Evolutionary conservation across 305 asterid species (phyloP).

Genomic region (Salvia sclarea): DNA sequence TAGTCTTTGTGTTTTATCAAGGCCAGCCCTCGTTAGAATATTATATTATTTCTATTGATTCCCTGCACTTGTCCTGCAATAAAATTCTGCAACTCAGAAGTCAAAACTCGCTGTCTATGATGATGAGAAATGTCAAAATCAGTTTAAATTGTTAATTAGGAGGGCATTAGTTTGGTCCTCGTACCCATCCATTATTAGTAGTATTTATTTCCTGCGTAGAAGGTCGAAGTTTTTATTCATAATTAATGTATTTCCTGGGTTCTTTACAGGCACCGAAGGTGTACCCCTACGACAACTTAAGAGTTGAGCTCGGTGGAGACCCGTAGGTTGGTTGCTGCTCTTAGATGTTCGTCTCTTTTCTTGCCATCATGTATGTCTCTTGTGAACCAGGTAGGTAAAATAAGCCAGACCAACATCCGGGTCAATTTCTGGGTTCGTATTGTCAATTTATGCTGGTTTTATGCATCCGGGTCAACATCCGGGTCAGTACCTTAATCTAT

Average conservation of each 20-base stretch:
- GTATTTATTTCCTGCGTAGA: no score
- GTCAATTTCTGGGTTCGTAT: no score
- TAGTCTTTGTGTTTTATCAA: background rate
- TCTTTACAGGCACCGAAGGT: conserved; percentile 69
- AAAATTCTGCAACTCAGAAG: background rate
- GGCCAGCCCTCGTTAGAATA: no score
- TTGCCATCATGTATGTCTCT: no score
- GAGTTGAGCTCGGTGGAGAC: conserved; percentile 89
- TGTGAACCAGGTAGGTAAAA: no score
- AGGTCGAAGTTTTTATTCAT: background rate
- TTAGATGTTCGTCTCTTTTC: conserved; percentile 23
- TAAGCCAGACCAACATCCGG: no score
- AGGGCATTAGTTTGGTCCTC: background rate
- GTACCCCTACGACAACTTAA: conserved; percentile 73
- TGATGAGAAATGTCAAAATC: background rate
- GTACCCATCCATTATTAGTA: background rate
- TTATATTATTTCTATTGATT: no score
- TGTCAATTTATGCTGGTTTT: no score
- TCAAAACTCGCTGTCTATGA: background rate
- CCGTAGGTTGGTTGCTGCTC: conserved; percentile 35
- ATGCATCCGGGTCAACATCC: no score
- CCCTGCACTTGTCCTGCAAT: no score
- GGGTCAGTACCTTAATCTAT: no score
- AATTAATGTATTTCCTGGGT: conserved; percentile 5
- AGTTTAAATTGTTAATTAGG: background rate